Evolutionary conservation across 2,329 filamentous ascomycete species (phyloP).

Genomic region (Fusarium gaditjirri): DNA sequence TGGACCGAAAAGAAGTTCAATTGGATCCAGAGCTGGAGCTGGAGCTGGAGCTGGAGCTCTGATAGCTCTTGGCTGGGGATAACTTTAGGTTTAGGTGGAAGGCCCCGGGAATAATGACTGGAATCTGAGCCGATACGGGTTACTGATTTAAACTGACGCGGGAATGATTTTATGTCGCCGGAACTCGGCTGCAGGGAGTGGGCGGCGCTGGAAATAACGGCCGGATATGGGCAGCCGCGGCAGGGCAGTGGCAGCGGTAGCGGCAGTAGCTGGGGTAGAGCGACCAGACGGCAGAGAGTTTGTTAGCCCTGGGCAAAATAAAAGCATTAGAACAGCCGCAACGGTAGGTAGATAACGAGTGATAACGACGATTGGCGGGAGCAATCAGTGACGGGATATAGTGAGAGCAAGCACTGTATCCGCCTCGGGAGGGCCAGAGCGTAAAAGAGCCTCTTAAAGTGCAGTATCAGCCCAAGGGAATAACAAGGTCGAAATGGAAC

Average conservation of each 20-base stretch:
- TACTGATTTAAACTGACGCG: constrained; percentile 10
- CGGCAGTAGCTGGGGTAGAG: constrained; percentile 19
- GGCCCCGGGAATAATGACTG: constrained; percentile 34
- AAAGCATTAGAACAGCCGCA: constrained; percentile 1
- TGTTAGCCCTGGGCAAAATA: constrained; percentile 12
- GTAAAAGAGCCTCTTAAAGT: constrained; percentile 6
- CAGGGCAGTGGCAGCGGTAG: constrained; percentile 27
- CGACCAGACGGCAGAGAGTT: constrained; percentile 23
- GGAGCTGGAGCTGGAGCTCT: constrained; percentile 13
- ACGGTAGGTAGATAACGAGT: neutral
- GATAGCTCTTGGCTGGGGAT: constrained; percentile 12
- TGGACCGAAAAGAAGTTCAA: constrained; percentile 14
- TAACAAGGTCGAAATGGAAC: constrained; percentile 28
- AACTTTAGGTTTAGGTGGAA: constrained; percentile 7
- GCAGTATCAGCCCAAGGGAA: constrained; percentile 22
- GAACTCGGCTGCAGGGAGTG: constrained; percentile 39
- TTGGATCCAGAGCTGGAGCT: constrained; percentile 21
- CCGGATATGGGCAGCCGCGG: constrained; percentile 34
- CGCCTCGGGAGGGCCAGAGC: neutral
- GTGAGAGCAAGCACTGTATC: neutral
- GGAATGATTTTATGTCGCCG: constrained; percentile 25
- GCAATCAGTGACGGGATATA: neutral
- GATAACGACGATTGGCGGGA: neutral
- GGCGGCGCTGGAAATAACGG: constrained; percentile 47
- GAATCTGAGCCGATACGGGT: constrained; percentile 17